phyloP scores from a whole-genome alignment of 805 yeast species.

The Cyberlindnera euphorbiiphila region DNA sequence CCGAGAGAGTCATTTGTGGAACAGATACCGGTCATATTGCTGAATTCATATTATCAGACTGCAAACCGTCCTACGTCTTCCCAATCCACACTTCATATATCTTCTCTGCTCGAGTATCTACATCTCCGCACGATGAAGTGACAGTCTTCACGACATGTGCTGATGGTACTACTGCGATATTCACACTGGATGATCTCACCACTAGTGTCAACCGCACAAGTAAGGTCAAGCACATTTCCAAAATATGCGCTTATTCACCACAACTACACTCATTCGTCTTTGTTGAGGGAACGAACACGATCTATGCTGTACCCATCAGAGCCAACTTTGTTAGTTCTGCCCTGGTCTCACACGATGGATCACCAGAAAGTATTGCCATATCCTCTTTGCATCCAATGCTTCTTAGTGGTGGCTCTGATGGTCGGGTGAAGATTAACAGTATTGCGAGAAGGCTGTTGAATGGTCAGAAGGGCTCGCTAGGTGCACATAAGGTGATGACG shows the following conservation, averaged over 20 bases:
- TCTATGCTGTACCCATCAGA: constrained; percentile 35
- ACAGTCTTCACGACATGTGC: constrained; percentile 34
- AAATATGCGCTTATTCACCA: constrained; percentile 30
- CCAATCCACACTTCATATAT: constrained; percentile 39
- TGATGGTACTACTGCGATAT: constrained; percentile 39
- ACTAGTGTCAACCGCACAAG: constrained; percentile 29
- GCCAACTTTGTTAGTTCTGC: constrained; percentile 32
- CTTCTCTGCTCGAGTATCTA: constrained; percentile 32
- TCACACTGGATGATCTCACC: constrained; percentile 32
- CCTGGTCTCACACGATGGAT: constrained; percentile 38
- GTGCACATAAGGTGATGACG: constrained; percentile 30
- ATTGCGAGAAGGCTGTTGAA: constrained; percentile 34
- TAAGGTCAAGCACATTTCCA: constrained; percentile 32
- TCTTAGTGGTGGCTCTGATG: constrained; percentile 48
- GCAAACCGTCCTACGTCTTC: constrained; percentile 34
- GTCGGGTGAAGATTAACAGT: constrained; percentile 40
- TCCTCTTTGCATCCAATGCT: constrained; percentile 45
- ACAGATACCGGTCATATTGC: constrained; percentile 55
- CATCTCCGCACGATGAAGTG: constrained; percentile 32
- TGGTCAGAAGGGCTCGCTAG: constrained; percentile 30
- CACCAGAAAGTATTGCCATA: constrained; percentile 36
- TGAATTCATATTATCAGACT: constrained; percentile 38
- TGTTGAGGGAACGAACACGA: constrained; percentile 38
- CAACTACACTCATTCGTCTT: constrained; percentile 35
- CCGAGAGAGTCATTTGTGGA: constrained; percentile 49